Conservation (phyloP, 345 rosid genomes). For the Salix udensis region DNA sequence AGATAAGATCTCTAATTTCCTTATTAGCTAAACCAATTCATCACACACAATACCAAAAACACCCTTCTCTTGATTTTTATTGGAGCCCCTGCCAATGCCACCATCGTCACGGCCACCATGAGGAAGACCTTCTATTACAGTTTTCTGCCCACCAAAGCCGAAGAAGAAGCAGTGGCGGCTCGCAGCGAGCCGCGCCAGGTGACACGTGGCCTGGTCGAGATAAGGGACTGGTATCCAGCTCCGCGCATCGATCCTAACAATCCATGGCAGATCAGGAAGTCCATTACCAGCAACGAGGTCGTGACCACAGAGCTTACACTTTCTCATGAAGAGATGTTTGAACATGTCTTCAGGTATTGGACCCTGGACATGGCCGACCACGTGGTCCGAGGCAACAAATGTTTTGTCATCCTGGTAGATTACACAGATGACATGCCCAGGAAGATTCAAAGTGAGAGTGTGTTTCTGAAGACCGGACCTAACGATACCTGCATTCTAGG, state of each 20-base stretch:
- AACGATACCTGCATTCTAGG: slow-evolving; percentile 19
- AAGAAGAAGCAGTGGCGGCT: slow-evolving; percentile 26
- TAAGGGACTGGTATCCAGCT: not conserved
- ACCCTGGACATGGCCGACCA: slow-evolving; percentile 16
- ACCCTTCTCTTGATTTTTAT: not conserved
- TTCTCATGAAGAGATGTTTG: slow-evolving; percentile 20
- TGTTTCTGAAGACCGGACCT: slow-evolving; percentile 27
- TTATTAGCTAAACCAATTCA: not conserved
- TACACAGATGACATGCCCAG: slow-evolving; percentile 31
- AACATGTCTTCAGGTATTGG: slow-evolving; percentile 34
- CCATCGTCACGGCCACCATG: not conserved
- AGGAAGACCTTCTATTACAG: slow-evolving; percentile 31
- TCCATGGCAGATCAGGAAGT: slow-evolving; percentile 35
- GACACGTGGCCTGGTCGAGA: slow-evolving; percentile 26
- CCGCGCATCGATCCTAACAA: slow-evolving; percentile 5
- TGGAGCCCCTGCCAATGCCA: not conserved
- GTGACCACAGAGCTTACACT: slow-evolving; percentile 20
- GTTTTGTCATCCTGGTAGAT: slow-evolving; percentile 21
- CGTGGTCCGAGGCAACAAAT: slow-evolving; percentile 19
- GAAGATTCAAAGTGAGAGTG: slow-evolving; percentile 26
- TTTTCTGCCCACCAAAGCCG: slow-evolving; percentile 31
- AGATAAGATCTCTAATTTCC: not conserved
- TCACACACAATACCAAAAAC: not conserved
- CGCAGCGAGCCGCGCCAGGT: slow-evolving; percentile 6
- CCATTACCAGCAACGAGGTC: slow-evolving; percentile 18